Evolutionary conservation across 371 early-diverging fungal genomes (phyloP).

Genomic region (Mortierella sp.): DNA sequence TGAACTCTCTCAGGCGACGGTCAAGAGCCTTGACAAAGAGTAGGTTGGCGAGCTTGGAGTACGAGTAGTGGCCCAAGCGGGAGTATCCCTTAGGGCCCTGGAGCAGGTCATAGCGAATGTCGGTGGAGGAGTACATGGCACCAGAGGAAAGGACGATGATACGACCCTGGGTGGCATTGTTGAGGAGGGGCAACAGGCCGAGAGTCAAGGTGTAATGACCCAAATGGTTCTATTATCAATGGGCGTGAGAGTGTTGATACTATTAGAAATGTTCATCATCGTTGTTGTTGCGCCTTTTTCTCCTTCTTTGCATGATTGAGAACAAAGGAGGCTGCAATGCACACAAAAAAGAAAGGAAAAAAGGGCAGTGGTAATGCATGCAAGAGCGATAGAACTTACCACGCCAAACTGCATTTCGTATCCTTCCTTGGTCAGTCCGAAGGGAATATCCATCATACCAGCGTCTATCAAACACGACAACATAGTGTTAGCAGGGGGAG

Average conservation of each 20-base stretch:
- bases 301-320: not conserved
- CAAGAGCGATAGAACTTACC: slow-evolving; percentile 22
- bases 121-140: slow-evolving; percentile 50
- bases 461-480: slow-evolving; percentile 49
- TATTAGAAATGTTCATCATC: not conserved
- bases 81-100: slow-evolving; percentile 57
- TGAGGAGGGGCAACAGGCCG: slow-evolving; percentile 63
- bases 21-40: slow-evolving; percentile 66
- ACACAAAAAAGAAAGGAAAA: not conserved
- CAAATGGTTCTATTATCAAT: slow-evolving; percentile 40
- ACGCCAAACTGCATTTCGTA: slow-evolving; percentile 58
- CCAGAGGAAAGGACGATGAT: slow-evolving; percentile 66
- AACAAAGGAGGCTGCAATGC: not conserved
- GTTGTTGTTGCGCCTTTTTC: not conserved
- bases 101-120: slow-evolving; percentile 59
- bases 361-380: not conserved
- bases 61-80: slow-evolving; percentile 61
- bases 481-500: not conserved
- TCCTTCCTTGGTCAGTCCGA: slow-evolving; percentile 45
- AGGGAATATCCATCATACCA: slow-evolving; percentile 55
- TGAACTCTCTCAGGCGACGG: slow-evolving; percentile 47
- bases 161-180: slow-evolving; percentile 58
- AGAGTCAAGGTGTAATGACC: slow-evolving; percentile 44
- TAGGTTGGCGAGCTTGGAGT: slow-evolving; percentile 73
- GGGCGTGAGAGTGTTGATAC: not conserved